A percentile compares a stretch with the other conserved stretches of the same genome.
phyloP scores from a whole-genome alignment of 2,329 filamentous ascomycete genomes.

The Lomentospora prolificans region DNA sequence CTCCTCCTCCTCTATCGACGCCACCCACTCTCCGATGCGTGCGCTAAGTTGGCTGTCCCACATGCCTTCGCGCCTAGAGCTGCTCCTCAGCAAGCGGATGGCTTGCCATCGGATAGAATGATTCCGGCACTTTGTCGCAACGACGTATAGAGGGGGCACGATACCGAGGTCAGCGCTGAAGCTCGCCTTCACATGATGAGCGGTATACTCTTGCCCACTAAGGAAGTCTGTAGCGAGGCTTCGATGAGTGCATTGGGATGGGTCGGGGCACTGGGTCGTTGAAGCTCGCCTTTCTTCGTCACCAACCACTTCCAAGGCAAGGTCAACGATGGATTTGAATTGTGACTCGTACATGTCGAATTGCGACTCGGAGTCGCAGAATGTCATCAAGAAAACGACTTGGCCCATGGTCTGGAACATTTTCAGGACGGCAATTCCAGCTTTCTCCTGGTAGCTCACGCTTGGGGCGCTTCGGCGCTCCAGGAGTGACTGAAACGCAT shows the following conservation, averaged over 20 bases:
- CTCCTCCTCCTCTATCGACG: conserved; percentile 42
- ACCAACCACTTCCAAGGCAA: conserved; percentile 50
- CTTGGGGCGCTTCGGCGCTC: conserved; percentile 35
- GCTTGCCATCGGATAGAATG: conserved; percentile 46
- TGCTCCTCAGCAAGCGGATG: conserved; percentile 49
- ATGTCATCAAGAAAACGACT: conserved; percentile 50
- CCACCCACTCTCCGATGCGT: conserved; percentile 45
- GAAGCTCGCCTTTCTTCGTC: conserved; percentile 44
- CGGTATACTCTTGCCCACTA: conserved; percentile 31
- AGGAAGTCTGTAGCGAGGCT: conserved; percentile 24
- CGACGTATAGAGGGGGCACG: conserved; percentile 53
- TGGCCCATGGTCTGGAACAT: conserved; percentile 51
- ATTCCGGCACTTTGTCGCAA: conserved; percentile 57
- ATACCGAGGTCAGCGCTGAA: conserved; percentile 58
- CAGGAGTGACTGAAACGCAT: conserved; percentile 47
- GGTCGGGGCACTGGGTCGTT: conserved; percentile 33
- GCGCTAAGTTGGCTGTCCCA: conserved; percentile 56
- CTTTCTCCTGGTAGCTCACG: conserved; percentile 44
- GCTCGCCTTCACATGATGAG: conserved; percentile 46
- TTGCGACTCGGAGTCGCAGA: conserved; percentile 45
- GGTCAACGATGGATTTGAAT: conserved; percentile 45
- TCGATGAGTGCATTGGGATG: conserved; percentile 31
- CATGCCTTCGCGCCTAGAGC: conserved; percentile 55
- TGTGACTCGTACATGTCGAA: conserved; percentile 45
- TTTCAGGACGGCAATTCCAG: conserved; percentile 50